Evolutionary conservation across 371 early-diverging fungal genomes (phyloP).

Genomic region (Mortierella sp.): DNA sequence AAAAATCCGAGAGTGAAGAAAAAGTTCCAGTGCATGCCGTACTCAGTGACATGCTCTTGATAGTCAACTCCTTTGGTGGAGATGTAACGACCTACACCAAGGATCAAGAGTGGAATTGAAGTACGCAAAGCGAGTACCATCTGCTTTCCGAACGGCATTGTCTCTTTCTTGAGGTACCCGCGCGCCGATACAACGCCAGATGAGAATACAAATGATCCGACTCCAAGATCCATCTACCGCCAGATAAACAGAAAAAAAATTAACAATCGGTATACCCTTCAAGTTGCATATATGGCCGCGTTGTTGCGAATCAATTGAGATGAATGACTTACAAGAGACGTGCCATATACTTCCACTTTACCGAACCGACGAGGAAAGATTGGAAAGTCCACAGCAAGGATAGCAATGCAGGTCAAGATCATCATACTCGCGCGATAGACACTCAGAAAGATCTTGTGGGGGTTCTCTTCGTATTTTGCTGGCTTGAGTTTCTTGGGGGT

Average conservation of each 20-base stretch:
- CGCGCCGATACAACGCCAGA: slow-evolving; percentile 81
- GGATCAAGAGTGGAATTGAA: slow-evolving; percentile 72
- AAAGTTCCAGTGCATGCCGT: slow-evolving; percentile 99
- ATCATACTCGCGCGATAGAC: slow-evolving; percentile 84
- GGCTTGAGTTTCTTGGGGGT: slow-evolving; percentile 15
- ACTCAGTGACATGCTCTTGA: slow-evolving; percentile 95
- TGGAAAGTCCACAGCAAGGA: slow-evolving; percentile 97
- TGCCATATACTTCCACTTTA: slow-evolving; percentile 94
- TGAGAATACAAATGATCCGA: slow-evolving; percentile 87
- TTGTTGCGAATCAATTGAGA: neutral
- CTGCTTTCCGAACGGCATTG: slow-evolving; percentile 24
- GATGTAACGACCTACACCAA: slow-evolving; percentile 80
- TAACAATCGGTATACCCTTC: neutral
- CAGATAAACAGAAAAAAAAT: neutral
- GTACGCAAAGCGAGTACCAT: slow-evolving; percentile 39
- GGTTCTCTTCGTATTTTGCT: slow-evolving; percentile 23
- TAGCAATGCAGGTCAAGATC: slow-evolving; percentile 84
- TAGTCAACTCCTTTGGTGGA: slow-evolving; percentile 89
- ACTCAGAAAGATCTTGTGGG: slow-evolving; percentile 67
- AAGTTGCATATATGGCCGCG: neutral
- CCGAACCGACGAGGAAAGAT: slow-evolving; percentile 92
- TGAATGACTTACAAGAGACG: slow-evolving; percentile 78
- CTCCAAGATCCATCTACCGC: slow-evolving; percentile 90
- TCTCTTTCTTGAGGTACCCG: slow-evolving; percentile 61
- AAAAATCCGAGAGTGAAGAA: slow-evolving; percentile 94